Evolutionary conservation across 1,139 yeast species (phyloP).

Genomic region (Yamadazyma trypodendri): DNA sequence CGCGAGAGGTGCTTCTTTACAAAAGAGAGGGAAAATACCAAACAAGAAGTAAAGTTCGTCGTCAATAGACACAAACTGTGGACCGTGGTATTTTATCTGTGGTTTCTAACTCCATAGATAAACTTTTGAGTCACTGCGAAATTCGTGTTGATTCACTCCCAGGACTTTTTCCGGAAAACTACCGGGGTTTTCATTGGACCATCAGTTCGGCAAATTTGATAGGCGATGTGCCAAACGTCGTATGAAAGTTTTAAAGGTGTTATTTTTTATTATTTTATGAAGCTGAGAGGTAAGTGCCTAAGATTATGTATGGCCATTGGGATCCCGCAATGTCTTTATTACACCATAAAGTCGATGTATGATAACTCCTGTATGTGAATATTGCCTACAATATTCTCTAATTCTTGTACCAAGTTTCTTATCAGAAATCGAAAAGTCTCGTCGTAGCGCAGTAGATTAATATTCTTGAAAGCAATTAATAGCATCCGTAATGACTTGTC

Average conservation of each 20-base stretch:
- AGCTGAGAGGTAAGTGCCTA: too few species aligned
- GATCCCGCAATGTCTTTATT: too few species aligned
- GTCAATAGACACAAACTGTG: too few species aligned
- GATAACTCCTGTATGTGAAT: not conserved
- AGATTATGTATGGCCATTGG: too few species aligned
- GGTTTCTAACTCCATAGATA: constrained; percentile 2
- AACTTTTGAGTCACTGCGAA: constrained; percentile 3
- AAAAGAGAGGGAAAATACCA: too few species aligned
- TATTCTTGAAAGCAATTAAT: constrained; percentile 9
- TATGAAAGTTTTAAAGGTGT: too few species aligned
- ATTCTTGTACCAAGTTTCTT: not conserved
- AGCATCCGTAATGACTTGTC: constrained; percentile 9
- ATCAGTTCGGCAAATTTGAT: too few species aligned
- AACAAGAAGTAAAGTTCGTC: too few species aligned
- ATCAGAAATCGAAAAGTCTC: not conserved
- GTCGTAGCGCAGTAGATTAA: constrained; percentile 6
- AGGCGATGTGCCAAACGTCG: too few species aligned
- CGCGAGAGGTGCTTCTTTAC: too few species aligned
- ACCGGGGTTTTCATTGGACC: constrained; percentile 1
- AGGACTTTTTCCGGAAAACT: not conserved
- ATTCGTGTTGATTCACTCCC: too few species aligned
- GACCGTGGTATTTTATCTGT: not conserved
- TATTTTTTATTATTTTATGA: too few species aligned
- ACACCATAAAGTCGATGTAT: constrained; percentile 1
- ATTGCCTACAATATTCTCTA: not conserved